phyloP scores from a whole-genome alignment of 257 asterid genomes.

The Plantago elongata region DNA sequence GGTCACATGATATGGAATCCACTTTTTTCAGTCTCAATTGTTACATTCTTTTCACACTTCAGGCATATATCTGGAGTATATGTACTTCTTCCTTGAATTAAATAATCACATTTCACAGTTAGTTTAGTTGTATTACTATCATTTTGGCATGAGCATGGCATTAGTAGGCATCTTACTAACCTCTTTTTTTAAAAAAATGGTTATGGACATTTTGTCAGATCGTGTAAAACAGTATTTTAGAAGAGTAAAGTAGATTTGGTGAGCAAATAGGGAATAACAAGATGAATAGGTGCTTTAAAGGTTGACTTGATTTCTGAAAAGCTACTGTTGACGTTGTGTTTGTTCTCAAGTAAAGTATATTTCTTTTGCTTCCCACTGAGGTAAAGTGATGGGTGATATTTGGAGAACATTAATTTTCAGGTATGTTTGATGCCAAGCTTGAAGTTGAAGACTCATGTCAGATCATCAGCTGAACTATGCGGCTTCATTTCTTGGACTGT shows the following conservation, averaged over 20 bases:
- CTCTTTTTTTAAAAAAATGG: neutral
- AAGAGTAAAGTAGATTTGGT: neutral
- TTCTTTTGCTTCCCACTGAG: conserved; percentile 35
- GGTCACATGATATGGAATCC: conserved; percentile 30
- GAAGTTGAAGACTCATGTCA: conserved; percentile 25
- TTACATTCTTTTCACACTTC: conserved; percentile 4
- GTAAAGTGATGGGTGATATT: conserved; percentile 20
- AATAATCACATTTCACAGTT: neutral
- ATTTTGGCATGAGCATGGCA: neutral
- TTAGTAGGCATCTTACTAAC: neutral
- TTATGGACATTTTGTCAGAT: neutral
- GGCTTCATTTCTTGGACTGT: neutral
- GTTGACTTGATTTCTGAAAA: conserved; percentile 28
- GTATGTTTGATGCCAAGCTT: conserved; percentile 34
- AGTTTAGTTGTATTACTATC: conserved; percentile 6
- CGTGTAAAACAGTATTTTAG: neutral
- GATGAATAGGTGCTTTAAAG: conserved; percentile 17
- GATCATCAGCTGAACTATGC: neutral
- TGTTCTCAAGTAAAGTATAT: conserved; percentile 31
- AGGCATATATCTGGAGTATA: neutral
- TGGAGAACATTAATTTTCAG: conserved; percentile 18
- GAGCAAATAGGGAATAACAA: neutral
- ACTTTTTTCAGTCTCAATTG: conserved; percentile 17
- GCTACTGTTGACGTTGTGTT: conserved; percentile 13
- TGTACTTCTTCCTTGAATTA: neutral